phyloP scores from a whole-genome alignment of 352 stramenopile genomes.

The Phytophthora quininea region DNA sequence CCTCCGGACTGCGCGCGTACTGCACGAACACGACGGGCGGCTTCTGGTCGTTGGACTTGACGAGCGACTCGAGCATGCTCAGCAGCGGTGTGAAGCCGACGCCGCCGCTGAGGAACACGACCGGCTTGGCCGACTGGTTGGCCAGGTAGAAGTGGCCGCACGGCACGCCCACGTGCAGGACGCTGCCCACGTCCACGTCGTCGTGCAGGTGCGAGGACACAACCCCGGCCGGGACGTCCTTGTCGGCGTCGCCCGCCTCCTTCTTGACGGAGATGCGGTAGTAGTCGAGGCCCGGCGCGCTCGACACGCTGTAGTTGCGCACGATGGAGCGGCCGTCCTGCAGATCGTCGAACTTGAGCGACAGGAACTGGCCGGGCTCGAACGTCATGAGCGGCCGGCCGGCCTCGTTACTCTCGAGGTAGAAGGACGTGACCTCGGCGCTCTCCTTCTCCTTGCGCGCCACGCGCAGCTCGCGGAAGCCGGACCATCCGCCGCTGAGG shows the following conservation, averaged over 20 bases:
- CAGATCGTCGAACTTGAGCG: constrained; percentile 52
- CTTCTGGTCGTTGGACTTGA: constrained; percentile 28
- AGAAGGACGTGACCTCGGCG: constrained; percentile 61
- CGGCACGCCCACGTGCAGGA: constrained; percentile 54
- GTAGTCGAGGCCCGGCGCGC: constrained; percentile 37
- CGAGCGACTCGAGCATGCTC: constrained; percentile 52
- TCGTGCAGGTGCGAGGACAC: constrained; percentile 69
- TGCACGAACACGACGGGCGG: constrained; percentile 52
- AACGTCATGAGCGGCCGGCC: constrained; percentile 46
- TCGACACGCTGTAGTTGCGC: constrained; percentile 67
- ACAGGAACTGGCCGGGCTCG: constrained; percentile 62
- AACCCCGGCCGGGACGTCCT: constrained; percentile 39
- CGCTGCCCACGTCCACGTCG: constrained; percentile 51
- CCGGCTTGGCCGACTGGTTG: constrained; percentile 42
- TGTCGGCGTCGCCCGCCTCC: constrained; percentile 38
- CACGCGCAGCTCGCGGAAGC: constrained; percentile 65
- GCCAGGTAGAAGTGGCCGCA: constrained; percentile 60
- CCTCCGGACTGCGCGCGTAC: constrained; percentile 44
- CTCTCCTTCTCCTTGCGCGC: constrained; percentile 54
- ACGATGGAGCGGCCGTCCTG: constrained; percentile 43
- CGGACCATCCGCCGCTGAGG: constrained; percentile 53
- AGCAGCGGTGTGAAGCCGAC: constrained; percentile 67
- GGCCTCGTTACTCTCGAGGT: constrained; percentile 50
- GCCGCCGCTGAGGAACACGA: constrained; percentile 65
- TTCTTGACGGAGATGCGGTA: constrained; percentile 73